These are phyloP conservation scores for Diophrys sp. DNA, from an alignment of 73 alveolate genomes.

Conservation along the genomic window DNA sequence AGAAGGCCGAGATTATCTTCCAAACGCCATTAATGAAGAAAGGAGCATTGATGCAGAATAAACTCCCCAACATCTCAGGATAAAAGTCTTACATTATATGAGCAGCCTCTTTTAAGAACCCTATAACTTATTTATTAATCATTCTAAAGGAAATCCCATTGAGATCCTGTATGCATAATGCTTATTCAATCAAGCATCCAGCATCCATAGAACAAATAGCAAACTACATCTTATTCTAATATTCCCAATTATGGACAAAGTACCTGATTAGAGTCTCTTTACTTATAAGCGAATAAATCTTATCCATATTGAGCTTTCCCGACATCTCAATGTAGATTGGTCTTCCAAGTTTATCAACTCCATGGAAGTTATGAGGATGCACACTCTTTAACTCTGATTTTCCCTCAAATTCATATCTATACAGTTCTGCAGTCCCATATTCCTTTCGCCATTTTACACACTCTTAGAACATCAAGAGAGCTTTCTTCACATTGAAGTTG, in stretches of 20 bases:
- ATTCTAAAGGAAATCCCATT: conserved; percentile 70
- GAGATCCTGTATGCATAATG: conserved; percentile 58
- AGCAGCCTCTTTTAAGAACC: conserved; percentile 65
- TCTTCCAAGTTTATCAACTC: conserved; percentile 63
- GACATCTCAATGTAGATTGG: conserved; percentile 24
- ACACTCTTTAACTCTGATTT: conserved; percentile 42
- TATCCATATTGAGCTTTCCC: conserved; percentile 38
- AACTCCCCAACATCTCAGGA: conserved; percentile 83
- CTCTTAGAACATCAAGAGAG: conserved; percentile 64
- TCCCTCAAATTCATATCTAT: not conserved
- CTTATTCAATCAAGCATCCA: conserved; percentile 64
- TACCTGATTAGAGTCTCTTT: conserved; percentile 70
- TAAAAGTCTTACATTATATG: conserved; percentile 69
- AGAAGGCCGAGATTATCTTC: conserved; percentile 67
- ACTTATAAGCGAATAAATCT: conserved; percentile 46
- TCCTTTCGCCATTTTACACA: conserved; percentile 68
- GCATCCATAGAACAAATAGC: conserved; percentile 71
- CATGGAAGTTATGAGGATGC: conserved; percentile 80
- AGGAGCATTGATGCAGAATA: conserved; percentile 75
- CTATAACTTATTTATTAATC: conserved; percentile 59
- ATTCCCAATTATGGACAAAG: conserved; percentile 75
- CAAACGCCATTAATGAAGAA: conserved; percentile 77
- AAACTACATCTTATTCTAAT: not conserved
- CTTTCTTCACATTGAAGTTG: conserved; percentile 58
- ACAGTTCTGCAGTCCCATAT: conserved; percentile 48